Evolutionary conservation across 805 yeast species (phyloP), one percentile per base, ranked within the genome.

Genomic region (Brettanomyces nanus): DNA sequence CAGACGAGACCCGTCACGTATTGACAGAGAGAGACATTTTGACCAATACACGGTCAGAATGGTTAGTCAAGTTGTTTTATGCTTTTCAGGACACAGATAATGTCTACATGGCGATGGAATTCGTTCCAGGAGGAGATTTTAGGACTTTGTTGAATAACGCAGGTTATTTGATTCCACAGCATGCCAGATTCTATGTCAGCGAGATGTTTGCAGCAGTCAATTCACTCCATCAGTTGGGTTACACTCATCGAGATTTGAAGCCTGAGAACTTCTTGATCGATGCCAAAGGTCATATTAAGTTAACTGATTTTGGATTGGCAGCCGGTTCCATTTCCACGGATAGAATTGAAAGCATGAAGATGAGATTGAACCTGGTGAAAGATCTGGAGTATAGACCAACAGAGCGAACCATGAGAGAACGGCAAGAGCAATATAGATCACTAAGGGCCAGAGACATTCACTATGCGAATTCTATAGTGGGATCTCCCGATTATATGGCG

Each of bases 111-210:
- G 98, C 98, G 2, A 92, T 92, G 99, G 98, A 92, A 59, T 92
- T 85, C 60, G 98, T 92, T n/a, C 97, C 99, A 6, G 99, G 99
- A 42, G 99, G 99, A 38, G 99, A 92, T 58, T 92, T 85, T 66
- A 79, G 99, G 56, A 92, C 98, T 0, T 65, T 92, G 43, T 73
- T 92, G 46, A 89, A 87, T 59, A 90, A 89, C 58, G 90, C 97
- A 5, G 95, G 95, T 26, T 84, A 83, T 41, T 66, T 92, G 48
- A 84, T 85, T 43, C 95, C 97, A 2, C 87, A 94, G 3, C 98
- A 92, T 56, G 95, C 97, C 1, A 74, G 97, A 42, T 92, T 92
- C 63, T 92, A 92, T 58, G 75, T 92, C 46, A 78, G 90, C 45
- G 97, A 92, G 62, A 92, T 92, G 99, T 90, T 92, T 61, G 80